Evolutionary conservation across 2,329 filamentous ascomycete genomes (phyloP), one percentile per base, ranked within the genome.

Genomic region (Monilinia fructicola): DNA sequence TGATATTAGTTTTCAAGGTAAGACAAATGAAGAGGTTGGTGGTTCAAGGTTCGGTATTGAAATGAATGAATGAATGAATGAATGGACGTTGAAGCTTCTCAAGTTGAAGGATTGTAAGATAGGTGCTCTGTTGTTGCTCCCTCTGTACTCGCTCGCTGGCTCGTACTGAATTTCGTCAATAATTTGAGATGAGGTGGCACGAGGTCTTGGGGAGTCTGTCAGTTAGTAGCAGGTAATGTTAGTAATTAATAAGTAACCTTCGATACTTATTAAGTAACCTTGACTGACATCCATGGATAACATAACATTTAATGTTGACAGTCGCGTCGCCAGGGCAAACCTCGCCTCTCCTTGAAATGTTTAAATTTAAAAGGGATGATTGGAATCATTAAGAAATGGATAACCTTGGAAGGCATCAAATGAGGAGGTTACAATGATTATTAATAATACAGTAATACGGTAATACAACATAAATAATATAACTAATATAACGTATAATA

Each of bases 251-350:
- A 5, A 35, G 31, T 35, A 35, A 35, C 4, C 31, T 35, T n/a
- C n/a, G n/a, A n/a, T n/a, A n/a, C n/a, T 4, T 6, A 35, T 1
- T 35, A 5, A 35, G 31, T 35, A 35, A 35, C 4, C 31, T 35
- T n/a, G n/a, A n/a, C n/a, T 35, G 31, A 35, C 31, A 35, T n/a
- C n/a, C n/a, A n/a, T n/a, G n/a, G n/a, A n/a, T 35, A 35, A 35
- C 31, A 35, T 35, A 35, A 35, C 21, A 63, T 40, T 63, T 63
- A 18, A 46, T 56, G 61, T 56, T 48, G 61, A 64, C 40, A 48
- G 40, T 56, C 61, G 61, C 61, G 61, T 64, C 61, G 61, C 61
- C 61, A 38, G 50, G 61, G 50, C 40, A 64, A 64, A 56, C 52
- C 52, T 62, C 59, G 31, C 61, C 52, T 23, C 50, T 42, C 53